These are phyloP conservation scores for Coemansia sp. DNA, from an alignment of 192 early-diverging fungal genomes.

Conservation along the genomic window DNA sequence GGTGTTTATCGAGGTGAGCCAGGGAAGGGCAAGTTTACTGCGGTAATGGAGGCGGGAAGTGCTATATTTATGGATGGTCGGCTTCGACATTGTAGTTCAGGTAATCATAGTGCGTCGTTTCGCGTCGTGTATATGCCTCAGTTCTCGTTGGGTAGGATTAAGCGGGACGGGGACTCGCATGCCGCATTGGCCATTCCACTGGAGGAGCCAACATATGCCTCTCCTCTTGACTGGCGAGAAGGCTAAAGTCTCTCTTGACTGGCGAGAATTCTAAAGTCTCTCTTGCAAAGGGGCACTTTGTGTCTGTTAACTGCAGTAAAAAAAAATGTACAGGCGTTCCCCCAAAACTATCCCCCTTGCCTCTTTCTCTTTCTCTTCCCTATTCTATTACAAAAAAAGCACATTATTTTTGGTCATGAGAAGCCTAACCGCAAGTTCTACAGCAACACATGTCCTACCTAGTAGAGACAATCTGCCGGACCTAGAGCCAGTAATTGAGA, in stretches of 20 bases:
- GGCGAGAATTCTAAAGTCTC: not conserved
- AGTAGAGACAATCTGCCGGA: not conserved
- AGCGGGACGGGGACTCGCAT: not conserved
- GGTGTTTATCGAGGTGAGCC: constrained; percentile 12
- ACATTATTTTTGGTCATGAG: not conserved
- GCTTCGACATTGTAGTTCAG: constrained; percentile 45
- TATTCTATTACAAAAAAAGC: not conserved
- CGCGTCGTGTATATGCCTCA: constrained; percentile 48
- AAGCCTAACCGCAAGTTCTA: not conserved
- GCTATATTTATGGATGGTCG: constrained; percentile 54
- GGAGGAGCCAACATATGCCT: not conserved
- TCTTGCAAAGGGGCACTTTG: not conserved
- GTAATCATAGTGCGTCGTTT: constrained; percentile 18
- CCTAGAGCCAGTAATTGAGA: not conserved
- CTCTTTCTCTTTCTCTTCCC: not conserved
- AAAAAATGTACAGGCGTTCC: not conserved
- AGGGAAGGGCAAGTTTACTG: constrained; percentile 7
- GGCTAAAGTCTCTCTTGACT: not conserved
- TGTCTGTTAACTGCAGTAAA: not conserved
- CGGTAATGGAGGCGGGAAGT: constrained; percentile 31
- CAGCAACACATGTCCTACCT: not conserved
- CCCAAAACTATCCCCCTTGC: not conserved
- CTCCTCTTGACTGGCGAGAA: not conserved
- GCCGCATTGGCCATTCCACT: constrained; percentile 41
- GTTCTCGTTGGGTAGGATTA: constrained; percentile 38